phyloP scores from a whole-genome alignment of 2,329 filamentous ascomycete genomes.

The Alternaria panax region DNA sequence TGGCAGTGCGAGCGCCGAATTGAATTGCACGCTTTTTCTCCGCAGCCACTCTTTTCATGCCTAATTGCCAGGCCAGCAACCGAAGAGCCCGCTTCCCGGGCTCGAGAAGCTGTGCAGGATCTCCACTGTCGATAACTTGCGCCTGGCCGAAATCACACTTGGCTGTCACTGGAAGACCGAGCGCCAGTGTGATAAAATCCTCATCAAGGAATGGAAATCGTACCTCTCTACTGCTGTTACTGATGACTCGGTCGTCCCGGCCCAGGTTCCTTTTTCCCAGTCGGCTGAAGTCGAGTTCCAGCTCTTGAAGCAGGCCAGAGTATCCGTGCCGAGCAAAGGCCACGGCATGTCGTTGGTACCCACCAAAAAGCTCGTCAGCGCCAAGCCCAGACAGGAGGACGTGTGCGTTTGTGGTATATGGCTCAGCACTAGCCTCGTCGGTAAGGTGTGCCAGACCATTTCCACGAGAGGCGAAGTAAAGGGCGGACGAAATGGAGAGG shows the following conservation, averaged over 20 bases:
- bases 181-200: conserved; percentile 79
- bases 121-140: conserved; percentile 27
- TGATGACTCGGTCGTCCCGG: conserved; percentile 88
- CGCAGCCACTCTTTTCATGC: conserved; percentile 73
- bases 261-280: conserved; percentile 95
- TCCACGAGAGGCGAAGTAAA: conserved; percentile 94
- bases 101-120: conserved; percentile 61
- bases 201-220: conserved; percentile 94
- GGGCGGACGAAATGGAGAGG: conserved; percentile 86
- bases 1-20: conserved; percentile 53
- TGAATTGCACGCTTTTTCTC: conserved; percentile 90
- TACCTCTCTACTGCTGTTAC: conserved; percentile 86
- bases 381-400: conserved; percentile 92
- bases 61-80: conserved; percentile 76
- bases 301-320: conserved; percentile 76
- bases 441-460: conserved; percentile 56
- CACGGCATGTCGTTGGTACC: conserved; percentile 83
- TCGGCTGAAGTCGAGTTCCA: conserved; percentile 83
- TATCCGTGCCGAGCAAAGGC: conserved; percentile 77
- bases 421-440: conserved; percentile 36
- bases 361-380: conserved; percentile 94
- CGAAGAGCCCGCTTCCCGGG: conserved; percentile 83
- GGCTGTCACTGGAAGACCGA: conserved; percentile 75
- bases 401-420: conserved; percentile 74
- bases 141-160: conserved; percentile 83